A percentile compares a stretch with the other conserved stretches of the same genome.
Evolutionary conservation across 192 early-diverging fungal genomes (phyloP).

Genomic region (Dimargaris xerosporica): DNA sequence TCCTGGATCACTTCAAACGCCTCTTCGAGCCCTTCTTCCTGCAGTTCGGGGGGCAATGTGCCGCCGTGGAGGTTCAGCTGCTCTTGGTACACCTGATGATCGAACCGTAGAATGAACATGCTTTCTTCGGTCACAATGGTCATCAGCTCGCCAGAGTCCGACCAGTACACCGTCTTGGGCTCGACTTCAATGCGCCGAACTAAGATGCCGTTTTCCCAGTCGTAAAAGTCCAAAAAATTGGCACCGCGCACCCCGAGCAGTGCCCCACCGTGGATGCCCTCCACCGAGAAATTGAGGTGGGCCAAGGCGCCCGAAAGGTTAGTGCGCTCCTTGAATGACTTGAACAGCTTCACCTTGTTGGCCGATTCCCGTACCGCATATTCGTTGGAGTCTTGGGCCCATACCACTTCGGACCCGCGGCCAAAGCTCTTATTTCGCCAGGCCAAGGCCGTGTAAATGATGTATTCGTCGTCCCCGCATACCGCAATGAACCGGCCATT

Average conservation of each 20-base stretch:
- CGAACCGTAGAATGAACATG: slow-evolving; percentile 90
- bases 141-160: slow-evolving; percentile 83
- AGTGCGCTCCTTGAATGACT: slow-evolving; percentile 86
- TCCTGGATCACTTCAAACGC: slow-evolving; percentile 92
- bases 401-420: slow-evolving; percentile 88
- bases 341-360: slow-evolving; percentile 76
- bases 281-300: slow-evolving; percentile 66
- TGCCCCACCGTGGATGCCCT: slow-evolving; percentile 89
- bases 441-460: slow-evolving; percentile 98
- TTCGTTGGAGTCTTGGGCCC: slow-evolving; percentile 91
- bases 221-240: slow-evolving; percentile 85
- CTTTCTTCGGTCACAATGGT: slow-evolving; percentile 85
- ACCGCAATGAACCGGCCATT: slow-evolving; percentile 98
- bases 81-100: slow-evolving; percentile 66
- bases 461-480: slow-evolving; percentile 98
- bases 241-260: slow-evolving; percentile 76
- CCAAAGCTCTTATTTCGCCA: slow-evolving; percentile 99
- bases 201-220: slow-evolving; percentile 87
- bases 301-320: slow-evolving; percentile 33
- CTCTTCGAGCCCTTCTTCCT: slow-evolving; percentile 92
- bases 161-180: slow-evolving; percentile 83
- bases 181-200: slow-evolving; percentile 92
- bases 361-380: slow-evolving; percentile 93
- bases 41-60: slow-evolving; percentile 21
- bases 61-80: slow-evolving; percentile 53